Evolutionary conservation across 2,329 filamentous ascomycete genomes (phyloP).

Genomic region (Allantophomopsis cytisporea): DNA sequence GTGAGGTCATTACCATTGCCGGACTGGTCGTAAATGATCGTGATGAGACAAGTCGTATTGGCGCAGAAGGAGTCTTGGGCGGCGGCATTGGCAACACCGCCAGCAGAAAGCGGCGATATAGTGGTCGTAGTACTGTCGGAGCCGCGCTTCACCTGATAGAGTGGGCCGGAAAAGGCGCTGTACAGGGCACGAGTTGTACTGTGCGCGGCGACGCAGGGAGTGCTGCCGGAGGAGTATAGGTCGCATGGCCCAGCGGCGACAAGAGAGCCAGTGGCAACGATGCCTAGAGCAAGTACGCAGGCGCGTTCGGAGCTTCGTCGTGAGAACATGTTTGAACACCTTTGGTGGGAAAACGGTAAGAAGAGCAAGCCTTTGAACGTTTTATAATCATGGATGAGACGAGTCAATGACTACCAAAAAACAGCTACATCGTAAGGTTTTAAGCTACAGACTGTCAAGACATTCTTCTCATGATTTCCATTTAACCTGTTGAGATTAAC

Average conservation of each 20-base stretch:
- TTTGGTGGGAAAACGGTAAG: conserved; percentile 1
- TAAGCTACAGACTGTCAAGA: neutral
- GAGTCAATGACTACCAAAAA: neutral
- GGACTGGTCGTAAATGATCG: conserved; percentile 53
- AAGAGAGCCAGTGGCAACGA: conserved; percentile 23
- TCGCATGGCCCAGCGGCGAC: conserved; percentile 44
- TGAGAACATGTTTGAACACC: conserved; percentile 18
- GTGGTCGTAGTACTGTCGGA: conserved; percentile 28
- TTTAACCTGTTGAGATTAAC: too few relatives aligned
- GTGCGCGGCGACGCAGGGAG: conserved; percentile 51
- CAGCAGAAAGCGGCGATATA: conserved; percentile 32
- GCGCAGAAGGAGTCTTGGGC: conserved; percentile 48
- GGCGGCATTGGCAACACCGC: conserved; percentile 47
- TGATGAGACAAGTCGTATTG: conserved; percentile 47
- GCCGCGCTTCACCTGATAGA: conserved; percentile 46
- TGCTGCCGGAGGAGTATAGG: conserved; percentile 41
- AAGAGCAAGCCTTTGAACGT: neutral
- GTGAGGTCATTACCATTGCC: conserved; percentile 47
- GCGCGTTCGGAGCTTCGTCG: conserved; percentile 13
- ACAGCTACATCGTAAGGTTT: too few relatives aligned
- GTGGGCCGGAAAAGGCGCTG: conserved; percentile 31
- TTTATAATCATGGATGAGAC: conserved; percentile 4
- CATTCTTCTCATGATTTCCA: too few relatives aligned
- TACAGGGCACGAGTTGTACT: conserved; percentile 52
- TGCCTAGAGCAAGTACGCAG: conserved; percentile 12